Percentiles rank a stretch among this genome's conserved stretches.
phyloP scores from a whole-genome alignment of 1,139 yeast genomes.

The Kurtzmaniella natalensis region DNA sequence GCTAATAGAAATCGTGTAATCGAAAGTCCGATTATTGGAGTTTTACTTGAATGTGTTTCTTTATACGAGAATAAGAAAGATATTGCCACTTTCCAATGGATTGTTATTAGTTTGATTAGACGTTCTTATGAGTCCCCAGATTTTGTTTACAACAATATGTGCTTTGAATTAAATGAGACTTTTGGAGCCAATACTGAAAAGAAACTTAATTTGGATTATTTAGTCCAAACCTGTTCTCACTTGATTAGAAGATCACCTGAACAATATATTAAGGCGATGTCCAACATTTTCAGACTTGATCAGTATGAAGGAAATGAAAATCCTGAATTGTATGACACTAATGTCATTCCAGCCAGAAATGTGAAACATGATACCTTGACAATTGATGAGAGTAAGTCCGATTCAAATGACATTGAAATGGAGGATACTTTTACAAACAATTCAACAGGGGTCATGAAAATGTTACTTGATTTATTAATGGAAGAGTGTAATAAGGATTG shows the following conservation, averaged over 20 bases:
- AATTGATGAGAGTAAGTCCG: slow-evolving; percentile 4
- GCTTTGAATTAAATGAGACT: slow-evolving; percentile 40
- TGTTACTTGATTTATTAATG: slow-evolving; percentile 63
- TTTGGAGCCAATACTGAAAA: slow-evolving; percentile 18
- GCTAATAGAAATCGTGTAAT: slow-evolving; percentile 33
- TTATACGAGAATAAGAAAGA: neutral
- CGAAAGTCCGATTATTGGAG: slow-evolving; percentile 22
- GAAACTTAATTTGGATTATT: slow-evolving; percentile 7
- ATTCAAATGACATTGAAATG: slow-evolving; percentile 30
- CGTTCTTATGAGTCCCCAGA: slow-evolving; percentile 64
- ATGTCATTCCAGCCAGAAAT: slow-evolving; percentile 6
- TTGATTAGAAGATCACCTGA: slow-evolving; percentile 58
- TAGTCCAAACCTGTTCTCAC: slow-evolving; percentile 12
- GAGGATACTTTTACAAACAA: slow-evolving; percentile 16
- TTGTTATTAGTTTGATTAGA: slow-evolving; percentile 47
- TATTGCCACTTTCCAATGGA: neutral
- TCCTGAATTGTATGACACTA: neutral
- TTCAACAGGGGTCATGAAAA: slow-evolving; percentile 58
- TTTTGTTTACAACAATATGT: slow-evolving; percentile 46
- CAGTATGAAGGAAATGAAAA: slow-evolving; percentile 36
- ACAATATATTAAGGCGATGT: slow-evolving; percentile 49
- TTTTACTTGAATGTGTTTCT: neutral
- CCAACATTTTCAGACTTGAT: slow-evolving; percentile 45
- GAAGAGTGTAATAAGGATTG: slow-evolving; percentile 49
- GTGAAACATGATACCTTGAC: neutral